Evolutionary conservation across 345 rosid genomes (phyloP).

Genomic region (Eucalyptus paniculata): DNA sequence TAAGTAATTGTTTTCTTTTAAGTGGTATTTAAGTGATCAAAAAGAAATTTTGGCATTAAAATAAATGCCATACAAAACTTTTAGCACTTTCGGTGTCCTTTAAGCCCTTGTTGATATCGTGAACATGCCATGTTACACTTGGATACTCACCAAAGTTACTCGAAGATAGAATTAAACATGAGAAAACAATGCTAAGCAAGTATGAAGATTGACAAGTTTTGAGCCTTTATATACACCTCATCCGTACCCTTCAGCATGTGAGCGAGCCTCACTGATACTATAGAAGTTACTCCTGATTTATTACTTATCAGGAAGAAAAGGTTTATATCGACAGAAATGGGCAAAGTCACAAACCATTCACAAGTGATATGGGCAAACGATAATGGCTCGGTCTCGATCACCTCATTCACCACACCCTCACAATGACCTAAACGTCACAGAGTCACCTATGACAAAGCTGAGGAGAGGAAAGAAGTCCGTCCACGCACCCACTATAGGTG

Average conservation of each 20-base stretch:
- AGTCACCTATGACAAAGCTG: not conserved
- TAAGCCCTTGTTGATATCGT: not conserved
- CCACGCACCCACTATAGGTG: not conserved
- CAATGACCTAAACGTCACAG: not conserved
- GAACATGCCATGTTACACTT: not conserved
- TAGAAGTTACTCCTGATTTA: not conserved
- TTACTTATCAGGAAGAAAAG: not conserved
- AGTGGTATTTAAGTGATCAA: no score
- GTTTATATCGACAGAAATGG: not conserved
- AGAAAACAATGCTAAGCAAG: not conserved
- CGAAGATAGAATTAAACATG: not conserved
- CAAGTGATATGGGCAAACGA: not conserved
- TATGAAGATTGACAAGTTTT: not conserved
- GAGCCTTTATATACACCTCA: not conserved
- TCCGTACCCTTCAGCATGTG: not conserved
- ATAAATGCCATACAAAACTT: no score
- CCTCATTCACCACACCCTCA: not conserved
- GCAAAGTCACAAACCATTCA: not conserved
- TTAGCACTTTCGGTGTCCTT: no score
- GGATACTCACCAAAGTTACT: not conserved
- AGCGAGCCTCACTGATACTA: not conserved
- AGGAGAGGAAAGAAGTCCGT: not conserved
- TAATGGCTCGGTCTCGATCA: not conserved
- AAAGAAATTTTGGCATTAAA: no score
- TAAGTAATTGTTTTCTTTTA: no score